These are phyloP conservation scores for Torrubiella hemipterigena DNA, from an alignment of 2,329 filamentous ascomycete genomes.

Conservation along the genomic window DNA sequence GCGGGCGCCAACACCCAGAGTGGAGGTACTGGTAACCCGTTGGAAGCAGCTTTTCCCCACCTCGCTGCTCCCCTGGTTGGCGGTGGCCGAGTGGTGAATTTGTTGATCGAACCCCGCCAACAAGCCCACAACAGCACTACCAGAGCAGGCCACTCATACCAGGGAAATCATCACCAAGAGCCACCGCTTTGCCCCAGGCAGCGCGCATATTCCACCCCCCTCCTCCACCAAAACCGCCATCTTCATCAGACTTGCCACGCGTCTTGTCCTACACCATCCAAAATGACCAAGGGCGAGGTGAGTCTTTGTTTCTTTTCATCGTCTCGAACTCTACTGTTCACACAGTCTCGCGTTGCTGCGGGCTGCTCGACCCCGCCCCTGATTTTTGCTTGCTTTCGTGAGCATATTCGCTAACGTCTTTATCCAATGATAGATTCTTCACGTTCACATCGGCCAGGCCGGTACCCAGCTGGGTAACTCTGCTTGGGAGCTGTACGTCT, in stretches of 20 bases:
- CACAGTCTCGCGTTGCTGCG: constrained; percentile 5
- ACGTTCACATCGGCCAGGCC: constrained; percentile 56
- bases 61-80: constrained; percentile 1
- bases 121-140: constrained; percentile 15
- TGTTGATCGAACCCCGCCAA: constrained; percentile 15
- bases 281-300: constrained; percentile 44
- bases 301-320: constrained; percentile 14
- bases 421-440: constrained; percentile 37
- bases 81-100: constrained; percentile 8
- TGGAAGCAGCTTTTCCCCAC: not conserved
- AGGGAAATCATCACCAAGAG: constrained; percentile 21
- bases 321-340: constrained; percentile 1
- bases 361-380: constrained; percentile 6
- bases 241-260: constrained; percentile 10
- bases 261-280: constrained; percentile 16
- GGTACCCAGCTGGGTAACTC: constrained; percentile 64
- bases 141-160: constrained; percentile 13
- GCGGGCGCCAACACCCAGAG: not conserved
- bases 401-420: constrained; percentile 5
- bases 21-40: not conserved
- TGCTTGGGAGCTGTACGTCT: constrained; percentile 62
- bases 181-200: constrained; percentile 17
- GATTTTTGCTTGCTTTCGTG: constrained; percentile 5
- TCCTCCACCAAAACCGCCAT: constrained; percentile 12
- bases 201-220: constrained; percentile 19